These are phyloP conservation scores for Neopestalotiopsis clavispora DNA, from an alignment of 2,329 filamentous ascomycete genomes.

Conservation along the genomic window DNA sequence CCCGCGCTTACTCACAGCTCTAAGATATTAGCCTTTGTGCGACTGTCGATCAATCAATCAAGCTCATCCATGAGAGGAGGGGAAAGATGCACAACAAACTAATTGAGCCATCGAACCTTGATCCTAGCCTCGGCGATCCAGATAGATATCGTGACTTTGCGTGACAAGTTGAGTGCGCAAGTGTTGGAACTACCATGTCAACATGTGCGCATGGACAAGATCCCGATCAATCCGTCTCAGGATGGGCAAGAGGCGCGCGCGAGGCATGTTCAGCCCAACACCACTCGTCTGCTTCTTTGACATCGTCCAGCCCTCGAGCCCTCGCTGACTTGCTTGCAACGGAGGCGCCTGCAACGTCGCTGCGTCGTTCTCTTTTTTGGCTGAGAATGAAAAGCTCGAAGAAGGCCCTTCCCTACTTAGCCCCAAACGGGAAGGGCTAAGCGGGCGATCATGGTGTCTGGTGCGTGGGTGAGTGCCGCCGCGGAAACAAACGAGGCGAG, in stretches of 20 bases:
- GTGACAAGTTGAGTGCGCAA: background rate
- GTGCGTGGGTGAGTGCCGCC: background rate
- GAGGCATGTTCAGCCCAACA: background rate
- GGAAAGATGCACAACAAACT: background rate
- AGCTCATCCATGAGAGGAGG: background rate
- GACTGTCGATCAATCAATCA: conserved; percentile 13
- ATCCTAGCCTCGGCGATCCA: conserved; percentile 10
- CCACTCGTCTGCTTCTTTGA: background rate
- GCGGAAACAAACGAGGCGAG: background rate
- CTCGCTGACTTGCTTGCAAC: background rate
- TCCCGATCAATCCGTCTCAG: background rate
- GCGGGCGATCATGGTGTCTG: background rate
- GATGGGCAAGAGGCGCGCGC: background rate
- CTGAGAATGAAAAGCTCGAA: background rate
- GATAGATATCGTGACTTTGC: background rate
- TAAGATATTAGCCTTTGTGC: background rate
- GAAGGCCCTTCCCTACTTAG: background rate
- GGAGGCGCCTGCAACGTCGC: background rate
- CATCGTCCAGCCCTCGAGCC: background rate
- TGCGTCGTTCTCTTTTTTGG: background rate
- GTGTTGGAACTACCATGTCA: background rate
- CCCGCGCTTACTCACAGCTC: conserved; percentile 16
- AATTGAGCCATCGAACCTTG: conserved; percentile 4
- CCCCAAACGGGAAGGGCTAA: background rate
- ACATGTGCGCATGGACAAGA: background rate